Conservation (phyloP, 2,329 filamentous ascomycete genomes). For the Colletotrichum sp. region DNA sequence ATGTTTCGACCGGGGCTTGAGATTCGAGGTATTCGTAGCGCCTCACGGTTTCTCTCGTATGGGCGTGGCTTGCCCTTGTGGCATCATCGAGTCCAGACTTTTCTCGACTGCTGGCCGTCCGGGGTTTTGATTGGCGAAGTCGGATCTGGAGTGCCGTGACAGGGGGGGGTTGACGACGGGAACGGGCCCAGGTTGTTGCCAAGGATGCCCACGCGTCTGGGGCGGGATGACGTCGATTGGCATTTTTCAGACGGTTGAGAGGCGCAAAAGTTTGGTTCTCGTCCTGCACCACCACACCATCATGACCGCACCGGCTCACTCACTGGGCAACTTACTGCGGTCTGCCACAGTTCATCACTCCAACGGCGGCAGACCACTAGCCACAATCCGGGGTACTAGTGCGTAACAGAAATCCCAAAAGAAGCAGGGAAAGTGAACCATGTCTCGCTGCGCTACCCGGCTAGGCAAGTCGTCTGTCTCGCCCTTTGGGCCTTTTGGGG, state of each 20-base stretch:
- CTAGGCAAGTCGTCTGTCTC: background rate
- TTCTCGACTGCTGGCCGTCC: background rate
- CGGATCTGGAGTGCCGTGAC: slow-evolving; percentile 16
- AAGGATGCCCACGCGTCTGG: slow-evolving; percentile 8
- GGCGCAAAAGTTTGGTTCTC: background rate
- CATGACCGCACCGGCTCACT: background rate
- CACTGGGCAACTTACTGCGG: background rate
- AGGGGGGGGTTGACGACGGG: background rate
- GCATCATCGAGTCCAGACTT: background rate
- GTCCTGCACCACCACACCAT: background rate
- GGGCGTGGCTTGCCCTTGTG: slow-evolving; percentile 1
- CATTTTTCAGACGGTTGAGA: background rate
- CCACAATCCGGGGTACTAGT: slow-evolving; percentile 15
- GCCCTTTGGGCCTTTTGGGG: background rate
- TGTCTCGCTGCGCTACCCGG: background rate
- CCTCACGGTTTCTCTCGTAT: background rate
- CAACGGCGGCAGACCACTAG: background rate
- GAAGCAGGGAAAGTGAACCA: background rate
- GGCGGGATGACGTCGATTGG: slow-evolving; percentile 17
- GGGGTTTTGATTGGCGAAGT: slow-evolving; percentile 10
- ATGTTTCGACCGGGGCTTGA: background rate
- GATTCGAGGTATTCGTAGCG: background rate
- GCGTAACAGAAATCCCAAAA: background rate
- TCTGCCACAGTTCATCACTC: background rate
- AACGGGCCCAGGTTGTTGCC: background rate